Evolutionary conservation across 2,329 filamentous ascomycete genomes (phyloP).

Genomic region (Claviceps monticola): DNA sequence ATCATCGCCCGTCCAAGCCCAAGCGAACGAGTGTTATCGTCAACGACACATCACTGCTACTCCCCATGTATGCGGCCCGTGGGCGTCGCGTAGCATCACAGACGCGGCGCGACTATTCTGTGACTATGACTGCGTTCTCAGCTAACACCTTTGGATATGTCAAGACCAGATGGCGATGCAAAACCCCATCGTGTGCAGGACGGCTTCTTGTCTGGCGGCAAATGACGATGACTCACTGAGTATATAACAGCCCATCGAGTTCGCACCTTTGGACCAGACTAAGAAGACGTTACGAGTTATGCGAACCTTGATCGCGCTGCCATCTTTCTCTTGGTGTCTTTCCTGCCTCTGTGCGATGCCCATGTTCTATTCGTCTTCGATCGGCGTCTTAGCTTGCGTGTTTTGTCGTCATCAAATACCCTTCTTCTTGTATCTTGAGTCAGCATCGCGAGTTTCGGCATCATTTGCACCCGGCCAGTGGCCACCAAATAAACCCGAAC

Average conservation of each 20-base stretch:
- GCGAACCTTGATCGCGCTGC: not conserved
- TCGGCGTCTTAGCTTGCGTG: not conserved
- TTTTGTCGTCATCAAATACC: not conserved
- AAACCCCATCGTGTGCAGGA: not conserved
- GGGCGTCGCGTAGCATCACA: not conserved
- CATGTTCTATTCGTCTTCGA: not conserved
- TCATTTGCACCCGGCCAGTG: not conserved
- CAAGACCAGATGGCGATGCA: not conserved
- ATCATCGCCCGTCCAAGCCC: constrained; percentile 3
- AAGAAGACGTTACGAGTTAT: not conserved
- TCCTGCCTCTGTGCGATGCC: not conserved
- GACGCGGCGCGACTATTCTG: constrained; percentile 12
- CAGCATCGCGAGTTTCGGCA: not conserved
- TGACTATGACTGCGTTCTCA: constrained; percentile 9
- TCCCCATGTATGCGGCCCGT: too few relatives aligned
- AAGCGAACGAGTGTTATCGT: not conserved
- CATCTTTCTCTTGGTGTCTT: not conserved
- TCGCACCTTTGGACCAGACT: not conserved
- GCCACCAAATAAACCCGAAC: not conserved
- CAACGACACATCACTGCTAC: not conserved
- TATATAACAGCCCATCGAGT: constrained; percentile 1
- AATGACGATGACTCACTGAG: not conserved
- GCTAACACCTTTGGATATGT: not conserved
- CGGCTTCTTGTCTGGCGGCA: constrained; percentile 1
- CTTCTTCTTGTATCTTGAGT: not conserved